These are phyloP conservation scores for Gentiana macrophylla DNA, from an alignment of 257 asterid genomes.

Conservation along the genomic window DNA sequence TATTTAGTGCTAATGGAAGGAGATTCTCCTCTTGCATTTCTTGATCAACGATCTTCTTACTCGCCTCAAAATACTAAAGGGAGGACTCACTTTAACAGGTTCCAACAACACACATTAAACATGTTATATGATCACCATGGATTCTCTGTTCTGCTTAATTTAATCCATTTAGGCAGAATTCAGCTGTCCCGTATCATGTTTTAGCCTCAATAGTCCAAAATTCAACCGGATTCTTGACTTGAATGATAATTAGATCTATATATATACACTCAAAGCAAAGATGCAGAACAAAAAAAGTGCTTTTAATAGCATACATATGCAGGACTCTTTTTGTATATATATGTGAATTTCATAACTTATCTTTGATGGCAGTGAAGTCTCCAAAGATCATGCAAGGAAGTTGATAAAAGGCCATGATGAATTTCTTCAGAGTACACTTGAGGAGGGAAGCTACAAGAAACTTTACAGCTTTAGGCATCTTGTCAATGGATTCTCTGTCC, in stretches of 20 bases:
- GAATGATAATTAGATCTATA: not conserved
- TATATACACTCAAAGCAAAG: too few relatives aligned
- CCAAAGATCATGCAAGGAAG: conserved; percentile 42
- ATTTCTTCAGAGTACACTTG: conserved; percentile 40
- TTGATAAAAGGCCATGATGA: conserved; percentile 57
- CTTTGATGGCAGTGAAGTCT: conserved; percentile 26
- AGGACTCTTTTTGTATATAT: too few relatives aligned
- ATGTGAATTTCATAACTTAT: not conserved
- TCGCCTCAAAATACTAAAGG: conserved; percentile 14
- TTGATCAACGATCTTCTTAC: conserved; percentile 14
- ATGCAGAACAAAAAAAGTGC: too few relatives aligned
- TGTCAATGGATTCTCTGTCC: conserved; percentile 74
- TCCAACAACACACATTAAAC: not conserved
- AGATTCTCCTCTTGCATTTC: conserved; percentile 63
- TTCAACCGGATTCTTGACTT: too few relatives aligned
- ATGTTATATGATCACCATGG: too few relatives aligned
- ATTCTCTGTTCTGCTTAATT: too few relatives aligned
- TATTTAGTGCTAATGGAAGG: conserved; percentile 65
- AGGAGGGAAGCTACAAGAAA: conserved; percentile 55
- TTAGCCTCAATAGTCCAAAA: too few relatives aligned
- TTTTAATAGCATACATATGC: too few relatives aligned
- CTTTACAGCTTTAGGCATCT: conserved; percentile 80
- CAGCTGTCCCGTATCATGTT: too few relatives aligned
- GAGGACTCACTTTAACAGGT: conserved; percentile 26
- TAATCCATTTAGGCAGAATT: too few relatives aligned